Percentiles rank a stretch among this genome's conserved stretches.
Conservation (phyloP, 805 yeast species). For the Brettanomyces nanus region DNA sequence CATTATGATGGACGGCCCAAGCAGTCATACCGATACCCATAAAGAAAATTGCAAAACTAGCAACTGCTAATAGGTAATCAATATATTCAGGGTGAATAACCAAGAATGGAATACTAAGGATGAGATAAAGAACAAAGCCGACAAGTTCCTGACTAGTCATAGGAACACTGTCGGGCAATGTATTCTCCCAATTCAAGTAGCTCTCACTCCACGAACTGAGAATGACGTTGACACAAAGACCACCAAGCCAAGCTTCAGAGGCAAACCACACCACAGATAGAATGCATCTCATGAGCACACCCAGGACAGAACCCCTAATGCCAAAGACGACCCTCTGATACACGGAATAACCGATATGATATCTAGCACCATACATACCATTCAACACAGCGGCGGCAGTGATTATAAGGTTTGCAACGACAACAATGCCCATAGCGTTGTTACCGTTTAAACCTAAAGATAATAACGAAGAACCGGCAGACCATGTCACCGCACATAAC, state of each 20-base stretch:
- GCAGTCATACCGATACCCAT: slow-evolving; percentile 11
- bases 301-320: slow-evolving; percentile 33
- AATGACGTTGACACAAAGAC: slow-evolving; percentile 33
- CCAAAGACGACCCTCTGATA: slow-evolving; percentile 37
- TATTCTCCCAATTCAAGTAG: slow-evolving; percentile 32
- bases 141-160: slow-evolving; percentile 35
- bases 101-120: slow-evolving; percentile 33
- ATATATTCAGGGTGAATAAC: slow-evolving; percentile 32
- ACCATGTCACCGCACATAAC: slow-evolving; percentile 21
- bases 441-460: slow-evolving; percentile 23
- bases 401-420: slow-evolving; percentile 36
- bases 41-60: slow-evolving; percentile 9
- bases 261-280: slow-evolving; percentile 40
- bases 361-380: slow-evolving; percentile 38
- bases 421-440: slow-evolving; percentile 22
- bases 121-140: slow-evolving; percentile 36
- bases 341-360: slow-evolving; percentile 42
- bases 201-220: slow-evolving; percentile 31
- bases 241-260: slow-evolving; percentile 39
- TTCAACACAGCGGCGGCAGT: slow-evolving; percentile 34
- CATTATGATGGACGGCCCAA: slow-evolving; percentile 11
- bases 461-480: slow-evolving; percentile 37
- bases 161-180: slow-evolving; percentile 29
- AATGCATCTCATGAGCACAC: slow-evolving; percentile 33
- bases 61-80: slow-evolving; percentile 8